Conservation (phyloP, 495 filamentous ascomycete species). For the Tuber microsphaerosporum region DNA sequence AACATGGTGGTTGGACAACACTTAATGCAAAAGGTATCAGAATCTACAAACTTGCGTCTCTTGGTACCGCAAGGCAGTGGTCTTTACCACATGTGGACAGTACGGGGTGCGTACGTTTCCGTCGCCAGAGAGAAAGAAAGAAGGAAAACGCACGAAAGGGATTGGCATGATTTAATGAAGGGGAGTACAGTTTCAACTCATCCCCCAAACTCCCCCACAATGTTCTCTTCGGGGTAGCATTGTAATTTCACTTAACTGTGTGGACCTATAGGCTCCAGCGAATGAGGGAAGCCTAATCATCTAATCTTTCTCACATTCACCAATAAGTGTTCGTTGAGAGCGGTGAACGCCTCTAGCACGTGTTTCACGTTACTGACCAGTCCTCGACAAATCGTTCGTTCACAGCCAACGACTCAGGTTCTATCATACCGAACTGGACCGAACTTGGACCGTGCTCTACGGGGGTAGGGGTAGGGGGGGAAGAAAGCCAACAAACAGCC, state of each 20-base stretch:
- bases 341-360: neutral
- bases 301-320: neutral
- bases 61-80: neutral
- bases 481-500: neutral
- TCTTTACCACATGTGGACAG: neutral
- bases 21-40: neutral
- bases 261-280: neutral
- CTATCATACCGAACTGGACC: neutral
- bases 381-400: neutral
- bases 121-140: neutral
- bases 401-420: neutral
- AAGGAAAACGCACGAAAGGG: neutral
- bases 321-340: neutral
- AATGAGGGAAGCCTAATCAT: neutral
- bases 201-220: neutral
- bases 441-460: neutral
- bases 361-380: neutral
- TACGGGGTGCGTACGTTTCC: neutral
- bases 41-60: neutral
- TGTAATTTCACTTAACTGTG: neutral
- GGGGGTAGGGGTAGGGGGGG: neutral
- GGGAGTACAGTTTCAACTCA: neutral
- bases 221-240: neutral
- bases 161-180: slow-evolving; percentile 1
- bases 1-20: neutral